Base-by-base conservation (phyloP, 2,329 filamentous ascomycete species). In the Xylaria digitata region DNA sequence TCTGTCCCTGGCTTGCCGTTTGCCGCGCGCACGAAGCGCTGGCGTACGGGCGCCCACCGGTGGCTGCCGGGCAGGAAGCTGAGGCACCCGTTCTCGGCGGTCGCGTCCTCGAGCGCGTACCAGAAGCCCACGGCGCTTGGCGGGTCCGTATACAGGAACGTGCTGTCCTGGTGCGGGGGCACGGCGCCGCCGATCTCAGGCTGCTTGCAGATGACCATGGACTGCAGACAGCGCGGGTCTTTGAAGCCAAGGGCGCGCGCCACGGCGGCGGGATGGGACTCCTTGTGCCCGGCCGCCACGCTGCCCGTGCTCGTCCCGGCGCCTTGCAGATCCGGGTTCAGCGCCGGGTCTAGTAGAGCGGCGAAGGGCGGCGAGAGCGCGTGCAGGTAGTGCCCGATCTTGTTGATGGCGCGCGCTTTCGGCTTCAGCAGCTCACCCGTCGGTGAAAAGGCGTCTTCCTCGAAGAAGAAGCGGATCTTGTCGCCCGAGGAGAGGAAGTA, bases 191-290 rank as follows among this genome's bases (percentile, higher is more conserved):
- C 96, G 60, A 98, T 97, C 80, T 96, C 93, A 23, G 96, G 94
- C 81, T 97, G 95, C 80, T 99, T 99, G 87, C 94, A 97, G 74
- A 99, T 98, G 32, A 98, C 86, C 96, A 99, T 99, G 78, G 92
- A 96, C 83, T 99, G 96, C 59, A 99, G 84, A 66, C 86, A 87
- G 21, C 91, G 84, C 1, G 94, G 92, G 78, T 97, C 92, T 4
- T 72, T 74, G 82, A 94, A 97, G 2, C 91, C 91, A 11, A 97
- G 84, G 8, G 86, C 85, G 50, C 83, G 82, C 0, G 94, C 93
- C 15, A 97, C 89, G 5, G 84, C 87, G 0, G 82, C 84, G 0
- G 86, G 86, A 55, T 77, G 74, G 40, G 74, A 77, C n/a, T 78
- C 80, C 43, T 79, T 77, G 43, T 75, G 76, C 1, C 75, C 78